Conservation (phyloP, 2,329 filamentous ascomycete genomes). For the Clarireedia homoeocarpa region DNA sequence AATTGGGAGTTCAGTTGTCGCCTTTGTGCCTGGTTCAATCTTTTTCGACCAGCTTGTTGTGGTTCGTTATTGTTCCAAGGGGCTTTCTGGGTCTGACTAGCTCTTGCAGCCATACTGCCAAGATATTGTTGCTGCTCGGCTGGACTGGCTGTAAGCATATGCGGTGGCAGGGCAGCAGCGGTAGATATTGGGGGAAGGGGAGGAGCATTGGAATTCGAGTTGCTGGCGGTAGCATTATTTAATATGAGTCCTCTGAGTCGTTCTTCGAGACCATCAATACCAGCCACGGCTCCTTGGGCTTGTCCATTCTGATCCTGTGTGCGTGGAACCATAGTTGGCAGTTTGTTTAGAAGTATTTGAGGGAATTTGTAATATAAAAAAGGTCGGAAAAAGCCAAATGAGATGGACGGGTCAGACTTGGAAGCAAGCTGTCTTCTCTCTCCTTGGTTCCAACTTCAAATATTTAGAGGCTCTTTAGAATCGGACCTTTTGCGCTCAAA, state of each 20-base stretch:
- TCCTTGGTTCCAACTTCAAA: too few relatives aligned
- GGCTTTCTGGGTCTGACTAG: slow-evolving; percentile 17
- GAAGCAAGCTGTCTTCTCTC: too few relatives aligned
- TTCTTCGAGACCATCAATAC: slow-evolving; percentile 39
- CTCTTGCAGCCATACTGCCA: not conserved
- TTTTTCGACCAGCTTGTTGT: slow-evolving; percentile 33
- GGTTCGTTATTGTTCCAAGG: not conserved
- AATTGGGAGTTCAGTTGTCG: slow-evolving; percentile 55
- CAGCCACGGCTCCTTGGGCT: not conserved
- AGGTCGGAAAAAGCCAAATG: not conserved
- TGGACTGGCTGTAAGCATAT: slow-evolving; percentile 16
- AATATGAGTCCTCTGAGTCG: slow-evolving; percentile 54
- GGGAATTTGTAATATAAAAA: too few relatives aligned
- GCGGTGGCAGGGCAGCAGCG: slow-evolving; percentile 16
- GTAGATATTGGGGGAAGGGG: slow-evolving; percentile 16
- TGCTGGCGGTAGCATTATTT: slow-evolving; percentile 34
- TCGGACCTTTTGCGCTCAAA: too few relatives aligned
- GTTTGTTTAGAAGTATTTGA: not conserved
- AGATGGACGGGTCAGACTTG: too few relatives aligned
- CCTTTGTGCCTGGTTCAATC: slow-evolving; percentile 55
- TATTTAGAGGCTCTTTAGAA: too few relatives aligned
- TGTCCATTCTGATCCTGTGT: not conserved
- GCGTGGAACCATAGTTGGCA: slow-evolving; percentile 5
- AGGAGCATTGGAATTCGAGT: slow-evolving; percentile 14
- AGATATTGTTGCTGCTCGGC: slow-evolving; percentile 20